phyloP scores from a whole-genome alignment of 176 grass and related monocot species.

The Lolium rigidum region DNA sequence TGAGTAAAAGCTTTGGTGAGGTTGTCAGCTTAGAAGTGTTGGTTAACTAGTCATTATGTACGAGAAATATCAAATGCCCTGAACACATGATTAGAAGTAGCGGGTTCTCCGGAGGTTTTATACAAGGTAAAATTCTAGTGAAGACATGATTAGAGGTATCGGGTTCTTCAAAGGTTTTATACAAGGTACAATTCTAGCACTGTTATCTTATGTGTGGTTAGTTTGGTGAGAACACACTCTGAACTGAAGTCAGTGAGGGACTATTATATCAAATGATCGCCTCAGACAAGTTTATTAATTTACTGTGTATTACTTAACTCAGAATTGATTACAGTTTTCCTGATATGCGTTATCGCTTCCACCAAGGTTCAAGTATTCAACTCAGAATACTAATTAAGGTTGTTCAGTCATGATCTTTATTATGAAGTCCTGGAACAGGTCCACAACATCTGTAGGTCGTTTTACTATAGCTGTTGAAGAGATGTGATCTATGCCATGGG shows the following conservation, averaged over 20 bases:
- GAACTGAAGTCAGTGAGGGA: neutral
- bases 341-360: slow-evolving; percentile 7
- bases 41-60: too few relatives aligned
- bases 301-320: neutral
- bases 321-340: slow-evolving; percentile 3
- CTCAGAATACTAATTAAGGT: slow-evolving; percentile 4
- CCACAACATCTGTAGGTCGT: slow-evolving; percentile 11
- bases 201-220: neutral
- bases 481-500: neutral
- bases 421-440: slow-evolving; percentile 19
- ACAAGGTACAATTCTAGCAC: neutral
- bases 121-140: too few relatives aligned
- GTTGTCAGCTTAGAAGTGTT: too few relatives aligned
- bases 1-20: too few relatives aligned
- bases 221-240: neutral
- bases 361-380: neutral
- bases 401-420: slow-evolving; percentile 23
- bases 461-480: slow-evolving; percentile 13
- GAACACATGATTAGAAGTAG: neutral
- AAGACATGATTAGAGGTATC: too few relatives aligned
- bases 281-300: neutral
- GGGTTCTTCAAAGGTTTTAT: too few relatives aligned
- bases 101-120: neutral
- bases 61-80: neutral
- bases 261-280: neutral